Evolutionary conservation across 2,329 filamentous ascomycete genomes (phyloP).

Genomic region (Aspergillus melleus): DNA sequence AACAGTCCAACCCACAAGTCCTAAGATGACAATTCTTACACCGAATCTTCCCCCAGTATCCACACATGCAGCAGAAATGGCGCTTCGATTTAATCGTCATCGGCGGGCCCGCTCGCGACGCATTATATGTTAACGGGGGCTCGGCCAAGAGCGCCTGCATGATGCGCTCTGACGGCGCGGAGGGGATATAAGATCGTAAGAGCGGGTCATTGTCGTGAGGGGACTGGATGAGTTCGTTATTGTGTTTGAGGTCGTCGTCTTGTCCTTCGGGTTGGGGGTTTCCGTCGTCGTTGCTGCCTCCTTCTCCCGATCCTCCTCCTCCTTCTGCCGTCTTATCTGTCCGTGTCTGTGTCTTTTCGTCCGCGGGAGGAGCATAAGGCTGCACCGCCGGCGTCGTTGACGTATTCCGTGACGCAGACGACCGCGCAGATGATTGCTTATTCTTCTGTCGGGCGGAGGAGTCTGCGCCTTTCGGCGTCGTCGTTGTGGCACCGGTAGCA

Average conservation of each 20-base stretch:
- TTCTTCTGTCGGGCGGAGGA: slow-evolving; percentile 11
- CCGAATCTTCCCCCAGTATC: slow-evolving; percentile 52
- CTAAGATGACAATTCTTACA: slow-evolving; percentile 49
- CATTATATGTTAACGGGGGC: slow-evolving; percentile 49
- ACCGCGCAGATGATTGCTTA: slow-evolving; percentile 20
- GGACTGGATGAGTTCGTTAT: slow-evolving; percentile 33
- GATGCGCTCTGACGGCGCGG: slow-evolving; percentile 45
- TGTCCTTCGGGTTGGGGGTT: slow-evolving; percentile 6
- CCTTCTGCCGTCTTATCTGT: background rate
- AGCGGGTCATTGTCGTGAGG: slow-evolving; percentile 44
- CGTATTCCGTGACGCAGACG: slow-evolving; percentile 5
- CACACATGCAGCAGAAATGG: slow-evolving; percentile 50
- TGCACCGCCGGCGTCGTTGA: slow-evolving; percentile 10
- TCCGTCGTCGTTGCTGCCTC: slow-evolving; percentile 6
- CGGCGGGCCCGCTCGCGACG: slow-evolving; percentile 42
- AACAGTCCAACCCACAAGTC: slow-evolving; percentile 51
- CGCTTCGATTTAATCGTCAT: slow-evolving; percentile 35
- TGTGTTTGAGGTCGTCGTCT: slow-evolving; percentile 12
- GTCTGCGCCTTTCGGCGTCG: slow-evolving; percentile 6
- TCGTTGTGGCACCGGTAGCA: slow-evolving; percentile 17
- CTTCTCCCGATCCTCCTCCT: background rate
- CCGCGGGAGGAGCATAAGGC: background rate
- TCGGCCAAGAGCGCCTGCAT: slow-evolving; percentile 48
- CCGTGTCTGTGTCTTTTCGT: background rate
- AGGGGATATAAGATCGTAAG: slow-evolving; percentile 43